Base-by-base conservation (phyloP, 768 basidiomycete species). In the Boletus rubroflammeus region DNA sequence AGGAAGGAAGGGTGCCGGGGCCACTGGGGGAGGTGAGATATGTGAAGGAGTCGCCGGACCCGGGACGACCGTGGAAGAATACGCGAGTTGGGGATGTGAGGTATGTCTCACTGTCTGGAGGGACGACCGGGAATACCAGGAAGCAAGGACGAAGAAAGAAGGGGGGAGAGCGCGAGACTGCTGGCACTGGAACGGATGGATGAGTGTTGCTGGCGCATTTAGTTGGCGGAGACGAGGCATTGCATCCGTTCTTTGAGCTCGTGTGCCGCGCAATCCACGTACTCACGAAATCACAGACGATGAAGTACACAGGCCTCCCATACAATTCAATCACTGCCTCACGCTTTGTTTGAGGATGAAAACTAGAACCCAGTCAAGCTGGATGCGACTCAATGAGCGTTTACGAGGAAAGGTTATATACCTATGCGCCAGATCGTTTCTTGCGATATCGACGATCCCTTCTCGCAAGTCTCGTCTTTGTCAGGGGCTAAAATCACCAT, bases 41-140 rank as follows among this genome's bases (percentile, higher is more conserved):
- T 59, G 73, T 70, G n/a, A 69, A 60, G 34, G 59, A 60, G 8
- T 44, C 36, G 3, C 58, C 59, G 19, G 71, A 73, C 48, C 57
- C 67, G 2, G 53, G 34, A 6, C 63, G 75, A 2, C 80, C 77
- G 28, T 83, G 79, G 78, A 68, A 66, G 55, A 81, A 81, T 59
- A 38, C 76, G 35, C 60, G 67, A 2, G 68, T 62, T 43, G 71
- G 61, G 14, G 62, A 66, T 11, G 61, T 71, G 38, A 58, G 48
- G 3, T 83, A 82, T 61, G 57, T 76, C 6, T 73, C 76, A 1
- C 62, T 67, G 0, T 59, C 65, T 21, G 43, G 43, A 31, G 54
- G 19, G 28, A 45, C 49, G n/a, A 32, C 42, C 3, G 43, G 26
- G n/a, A 40, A 31, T 14, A 19, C 38, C 23, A 40, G 49, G 8